Evolutionary conservation across 2,329 filamentous ascomycete genomes (phyloP), one percentile per base, ranked within the genome.

Genomic region (Uncinocarpus reesii): DNA sequence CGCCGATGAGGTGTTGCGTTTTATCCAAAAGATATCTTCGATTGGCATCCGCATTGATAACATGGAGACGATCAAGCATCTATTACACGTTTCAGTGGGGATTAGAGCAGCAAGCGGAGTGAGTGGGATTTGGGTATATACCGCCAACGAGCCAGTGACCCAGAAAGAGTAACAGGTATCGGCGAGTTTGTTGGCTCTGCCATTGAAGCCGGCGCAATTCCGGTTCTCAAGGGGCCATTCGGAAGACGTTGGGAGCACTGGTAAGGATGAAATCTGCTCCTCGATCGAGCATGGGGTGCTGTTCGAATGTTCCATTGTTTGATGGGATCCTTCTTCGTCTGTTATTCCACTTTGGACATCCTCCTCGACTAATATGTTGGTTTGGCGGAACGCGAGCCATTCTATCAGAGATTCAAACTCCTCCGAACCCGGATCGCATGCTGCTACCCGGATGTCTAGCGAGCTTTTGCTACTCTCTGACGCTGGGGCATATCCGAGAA

Each of bases 151-250:
- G 1, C 79, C 87, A 3, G 76, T 75, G 0, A 86, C 86, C 92
- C 92, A 98, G 73, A 90, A 98, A 18, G 80, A 83, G 65, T 98
- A 98, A 68, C 92, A 98, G 0, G 92, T 96, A 66, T 98, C 92
- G 7, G 86, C 84, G 41, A 82, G 76, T 65, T 98, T 98, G 70
- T 95, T 95, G 62, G 79, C 81, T 42, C 92, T 80, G 21, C 92
- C 92, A 59, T 93, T 95, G 68, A 93, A 88, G 7, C 89, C 92
- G 1, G 86, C 76, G 59, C 75, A 77, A 7, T 69, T 65, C 32
- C 73, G 62, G 53, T 58, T 61, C 43, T 59, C 60, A 32, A 46
- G 58, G 40, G 44, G 41, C 23, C 32, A 47, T 26, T 46, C 21
- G n/a, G 50, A 36, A 10, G 44, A n/a, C 10, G 57, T 51, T 34